phyloP scores from a whole-genome alignment of 768 basidiomycete genomes.

The Jaapia argillacea region DNA sequence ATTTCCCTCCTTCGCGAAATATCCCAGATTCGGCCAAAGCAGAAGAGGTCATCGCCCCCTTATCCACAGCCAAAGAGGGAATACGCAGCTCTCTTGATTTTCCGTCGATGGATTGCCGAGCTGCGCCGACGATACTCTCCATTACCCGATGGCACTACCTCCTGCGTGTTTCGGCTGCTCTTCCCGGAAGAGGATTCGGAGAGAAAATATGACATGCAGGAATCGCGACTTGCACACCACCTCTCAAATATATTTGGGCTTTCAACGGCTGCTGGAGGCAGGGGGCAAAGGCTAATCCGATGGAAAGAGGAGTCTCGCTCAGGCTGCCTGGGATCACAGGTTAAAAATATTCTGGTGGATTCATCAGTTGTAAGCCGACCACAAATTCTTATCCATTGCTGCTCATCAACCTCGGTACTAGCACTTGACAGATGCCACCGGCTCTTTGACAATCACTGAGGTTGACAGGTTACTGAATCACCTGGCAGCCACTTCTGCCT shows the following conservation, averaged over 20 bases:
- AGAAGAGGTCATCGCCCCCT: too few species aligned
- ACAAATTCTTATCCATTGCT: background rate
- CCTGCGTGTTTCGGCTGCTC: conserved; percentile 60
- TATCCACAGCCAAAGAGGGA: too few species aligned
- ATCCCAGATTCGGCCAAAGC: too few species aligned
- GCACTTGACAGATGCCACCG: conserved; percentile 20
- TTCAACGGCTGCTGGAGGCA: conserved; percentile 14
- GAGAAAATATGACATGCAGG: conserved; percentile 68
- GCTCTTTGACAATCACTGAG: conserved; percentile 31
- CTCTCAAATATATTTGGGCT: conserved; percentile 35
- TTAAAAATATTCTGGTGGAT: conserved; percentile 34
- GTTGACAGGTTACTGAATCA: conserved; percentile 65
- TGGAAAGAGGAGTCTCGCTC: conserved; percentile 34
- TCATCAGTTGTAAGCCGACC: background rate
- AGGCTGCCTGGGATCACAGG: conserved; percentile 67
- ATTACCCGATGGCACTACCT: conserved; percentile 42
- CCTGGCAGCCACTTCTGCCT: conserved; percentile 58
- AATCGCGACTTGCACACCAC: conserved; percentile 41
- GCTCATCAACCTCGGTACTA: background rate
- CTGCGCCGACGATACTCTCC: conserved; percentile 34
- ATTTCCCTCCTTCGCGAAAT: too few species aligned
- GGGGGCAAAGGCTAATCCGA: conserved; percentile 16
- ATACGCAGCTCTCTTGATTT: too few species aligned
- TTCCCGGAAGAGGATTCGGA: conserved; percentile 75
- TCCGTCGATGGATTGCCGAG: conserved; percentile 32